Evolutionary conservation across 208 protist genomes (phyloP).

Genomic region (Trypanosoma platydactyli): DNA sequence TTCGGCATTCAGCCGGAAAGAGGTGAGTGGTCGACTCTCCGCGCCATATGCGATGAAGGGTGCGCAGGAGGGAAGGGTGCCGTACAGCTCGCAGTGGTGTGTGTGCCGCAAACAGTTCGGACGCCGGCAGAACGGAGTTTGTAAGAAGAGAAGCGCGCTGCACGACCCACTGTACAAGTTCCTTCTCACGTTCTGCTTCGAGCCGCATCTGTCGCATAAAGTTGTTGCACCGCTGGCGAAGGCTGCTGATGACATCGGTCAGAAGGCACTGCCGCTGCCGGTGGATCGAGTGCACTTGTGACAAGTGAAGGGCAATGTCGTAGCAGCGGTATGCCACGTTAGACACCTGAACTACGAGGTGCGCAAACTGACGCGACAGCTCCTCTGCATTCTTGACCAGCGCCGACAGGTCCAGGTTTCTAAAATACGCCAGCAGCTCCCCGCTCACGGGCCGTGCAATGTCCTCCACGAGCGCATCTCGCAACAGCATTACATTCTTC

Average conservation of each 20-base stretch:
- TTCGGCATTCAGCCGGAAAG: background rate
- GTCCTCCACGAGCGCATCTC: constrained; percentile 57
- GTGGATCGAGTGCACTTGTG: constrained; percentile 13
- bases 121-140: background rate
- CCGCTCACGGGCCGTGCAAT: constrained; percentile 31
- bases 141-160: constrained; percentile 36
- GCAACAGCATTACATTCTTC: constrained; percentile 40
- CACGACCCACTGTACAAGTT: constrained; percentile 59
- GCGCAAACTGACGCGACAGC: constrained; percentile 20
- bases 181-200: constrained; percentile 39
- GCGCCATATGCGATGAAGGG: constrained; percentile 33
- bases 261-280: constrained; percentile 18
- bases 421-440: constrained; percentile 41
- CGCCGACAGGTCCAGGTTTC: constrained; percentile 29
- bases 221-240: constrained; percentile 40
- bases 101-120: background rate
- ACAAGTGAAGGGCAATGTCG: constrained; percentile 32
- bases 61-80: constrained; percentile 39
- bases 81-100: constrained; percentile 30
- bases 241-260: constrained; percentile 31
- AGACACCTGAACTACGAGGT: constrained; percentile 30
- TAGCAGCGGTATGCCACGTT: constrained; percentile 27
- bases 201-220: constrained; percentile 37
- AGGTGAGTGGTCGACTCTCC: constrained; percentile 10
- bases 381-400: constrained; percentile 35